These are phyloP conservation scores for Scedosporium minutisporum DNA, from an alignment of 2,329 filamentous ascomycete genomes.

Conservation along the genomic window DNA sequence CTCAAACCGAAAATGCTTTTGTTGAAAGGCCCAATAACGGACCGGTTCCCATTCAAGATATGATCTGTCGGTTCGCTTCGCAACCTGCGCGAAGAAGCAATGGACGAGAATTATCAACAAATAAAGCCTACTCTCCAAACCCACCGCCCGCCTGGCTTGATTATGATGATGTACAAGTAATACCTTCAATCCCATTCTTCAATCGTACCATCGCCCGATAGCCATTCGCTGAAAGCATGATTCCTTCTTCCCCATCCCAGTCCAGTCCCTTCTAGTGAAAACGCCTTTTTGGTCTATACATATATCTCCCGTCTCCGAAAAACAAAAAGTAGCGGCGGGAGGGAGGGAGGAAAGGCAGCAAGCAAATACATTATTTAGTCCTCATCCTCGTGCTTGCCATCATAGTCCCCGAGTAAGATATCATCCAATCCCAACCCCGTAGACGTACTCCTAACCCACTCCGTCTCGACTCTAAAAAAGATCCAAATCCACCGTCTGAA, in stretches of 20 bases:
- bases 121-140: not conserved
- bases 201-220: not conserved
- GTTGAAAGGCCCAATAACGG: too few relatives aligned
- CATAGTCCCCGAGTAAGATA: constrained; percentile 65
- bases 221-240: not conserved
- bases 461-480: constrained; percentile 88
- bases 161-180: not conserved
- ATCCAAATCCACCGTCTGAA: constrained; percentile 92
- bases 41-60: too few relatives aligned
- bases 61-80: too few relatives aligned
- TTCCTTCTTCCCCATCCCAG: not conserved
- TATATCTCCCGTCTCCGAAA: not conserved
- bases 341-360: not conserved
- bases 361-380: constrained; percentile 14
- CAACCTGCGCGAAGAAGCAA: too few relatives aligned
- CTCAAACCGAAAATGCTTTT: too few relatives aligned
- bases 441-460: constrained; percentile 61
- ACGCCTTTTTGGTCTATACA: not conserved
- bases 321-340: too few relatives aligned
- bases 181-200: not conserved
- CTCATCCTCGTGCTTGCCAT: constrained; percentile 44
- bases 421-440: constrained; percentile 53
- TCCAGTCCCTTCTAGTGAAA: not conserved
- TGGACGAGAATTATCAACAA: not conserved
- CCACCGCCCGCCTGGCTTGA: not conserved